Evolutionary conservation across 768 basidiomycete genomes (phyloP).

Genomic region (Lactifluus volemus): DNA sequence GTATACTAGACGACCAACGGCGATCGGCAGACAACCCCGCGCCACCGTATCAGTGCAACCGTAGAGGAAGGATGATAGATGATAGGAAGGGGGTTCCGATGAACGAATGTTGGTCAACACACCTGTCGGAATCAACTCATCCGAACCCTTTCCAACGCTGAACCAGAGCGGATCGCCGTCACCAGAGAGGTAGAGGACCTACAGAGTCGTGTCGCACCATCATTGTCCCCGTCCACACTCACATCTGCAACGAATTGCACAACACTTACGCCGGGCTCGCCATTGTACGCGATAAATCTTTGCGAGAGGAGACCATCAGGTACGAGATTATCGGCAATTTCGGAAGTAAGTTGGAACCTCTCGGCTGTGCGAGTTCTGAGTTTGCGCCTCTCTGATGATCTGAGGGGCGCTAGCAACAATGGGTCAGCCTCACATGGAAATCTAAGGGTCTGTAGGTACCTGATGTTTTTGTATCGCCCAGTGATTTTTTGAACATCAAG

Average conservation of each 20-base stretch:
- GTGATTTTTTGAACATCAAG: conserved; percentile 78
- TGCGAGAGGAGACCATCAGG: conserved; percentile 63
- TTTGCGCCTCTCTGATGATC: conserved; percentile 66
- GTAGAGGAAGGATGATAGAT: not conserved
- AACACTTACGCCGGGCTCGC: conserved; percentile 57
- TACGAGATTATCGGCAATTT: conserved; percentile 60
- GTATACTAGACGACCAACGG: conserved; percentile 38
- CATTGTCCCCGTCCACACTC: not conserved
- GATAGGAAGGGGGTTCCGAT: not conserved
- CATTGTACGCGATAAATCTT: conserved; percentile 57
- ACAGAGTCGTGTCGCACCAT: not conserved
- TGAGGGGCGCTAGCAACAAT: conserved; percentile 43
- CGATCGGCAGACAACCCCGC: not conserved
- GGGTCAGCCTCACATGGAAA: not conserved
- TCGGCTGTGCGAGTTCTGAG: conserved; percentile 51
- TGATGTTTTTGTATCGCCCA: conserved; percentile 60
- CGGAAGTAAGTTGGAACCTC: conserved; percentile 38
- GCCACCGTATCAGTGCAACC: not conserved
- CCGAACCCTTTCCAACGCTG: conserved; percentile 54
- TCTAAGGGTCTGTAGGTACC: conserved; percentile 23
- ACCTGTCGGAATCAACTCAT: conserved; percentile 67
- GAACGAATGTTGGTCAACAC: not conserved
- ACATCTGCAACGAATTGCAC: not conserved
- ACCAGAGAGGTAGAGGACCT: conserved; percentile 57
- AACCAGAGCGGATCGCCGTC: conserved; percentile 78